Percentiles rank a stretch among this genome's conserved stretches.
Conservation (phyloP, 1,284 basidiomycete genomes). For the Cutaneotrichosporon sp. region DNA sequence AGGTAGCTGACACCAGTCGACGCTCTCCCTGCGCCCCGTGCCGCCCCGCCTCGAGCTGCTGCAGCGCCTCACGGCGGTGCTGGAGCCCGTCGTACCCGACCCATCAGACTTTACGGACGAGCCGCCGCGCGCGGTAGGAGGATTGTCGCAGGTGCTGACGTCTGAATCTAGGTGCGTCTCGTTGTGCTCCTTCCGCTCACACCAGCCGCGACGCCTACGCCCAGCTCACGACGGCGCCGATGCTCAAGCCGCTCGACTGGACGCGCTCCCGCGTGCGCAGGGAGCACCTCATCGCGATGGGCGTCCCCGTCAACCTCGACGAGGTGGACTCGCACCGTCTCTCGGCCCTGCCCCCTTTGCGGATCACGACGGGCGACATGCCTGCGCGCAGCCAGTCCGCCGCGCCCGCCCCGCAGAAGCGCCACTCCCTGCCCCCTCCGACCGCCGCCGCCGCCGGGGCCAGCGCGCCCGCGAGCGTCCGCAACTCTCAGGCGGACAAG, state of each 20-base stretch:
- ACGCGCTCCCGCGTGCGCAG: constrained; percentile 81
- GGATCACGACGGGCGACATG: constrained; percentile 64
- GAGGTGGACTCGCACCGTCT: constrained; percentile 74
- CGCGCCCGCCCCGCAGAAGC: constrained; percentile 16
- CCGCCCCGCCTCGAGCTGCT: constrained; percentile 63
- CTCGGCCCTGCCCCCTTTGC: constrained; percentile 71
- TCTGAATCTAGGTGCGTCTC: constrained; percentile 64
- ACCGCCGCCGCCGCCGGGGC: constrained; percentile 1
- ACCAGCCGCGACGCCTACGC: constrained; percentile 74
- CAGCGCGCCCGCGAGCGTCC: constrained; percentile 53
- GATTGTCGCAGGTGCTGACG: constrained; percentile 72
- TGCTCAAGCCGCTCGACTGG: constrained; percentile 80
- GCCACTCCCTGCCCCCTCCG: constrained; percentile 14
- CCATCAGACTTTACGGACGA: constrained; percentile 65
- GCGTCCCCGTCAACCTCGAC: constrained; percentile 89
- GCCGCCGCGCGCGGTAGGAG: constrained; percentile 73
- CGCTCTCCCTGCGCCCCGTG: constrained; percentile 66
- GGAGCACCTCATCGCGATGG: constrained; percentile 83
- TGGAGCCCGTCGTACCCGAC: constrained; percentile 64
- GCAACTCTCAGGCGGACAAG: constrained; percentile 52
- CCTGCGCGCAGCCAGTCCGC: constrained; percentile 51
- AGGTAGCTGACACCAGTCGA: constrained; percentile 58
- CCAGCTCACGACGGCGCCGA: constrained; percentile 56
- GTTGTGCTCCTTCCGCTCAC: too few species aligned
- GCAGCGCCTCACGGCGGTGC: constrained; percentile 64